These are phyloP conservation scores for Pouteria glomerata DNA, from an alignment of 148 eudicot genomes.

Conservation along the genomic window DNA sequence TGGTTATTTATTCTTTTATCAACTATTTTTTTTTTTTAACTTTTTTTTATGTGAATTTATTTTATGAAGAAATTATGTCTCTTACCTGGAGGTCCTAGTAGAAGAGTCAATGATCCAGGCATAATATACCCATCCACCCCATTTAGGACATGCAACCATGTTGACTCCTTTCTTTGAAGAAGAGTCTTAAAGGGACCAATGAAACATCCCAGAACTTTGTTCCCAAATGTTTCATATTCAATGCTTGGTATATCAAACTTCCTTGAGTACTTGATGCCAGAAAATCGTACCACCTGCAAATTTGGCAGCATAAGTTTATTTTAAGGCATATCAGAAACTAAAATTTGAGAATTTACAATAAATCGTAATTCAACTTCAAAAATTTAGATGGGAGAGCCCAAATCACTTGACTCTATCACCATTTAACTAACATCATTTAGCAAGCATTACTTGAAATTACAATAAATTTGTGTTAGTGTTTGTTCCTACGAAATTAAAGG, in stretches of 20 bases:
- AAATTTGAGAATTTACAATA: too few species aligned
- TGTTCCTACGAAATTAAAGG: too few species aligned
- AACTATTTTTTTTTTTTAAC: neutral
- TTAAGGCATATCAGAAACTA: too few species aligned
- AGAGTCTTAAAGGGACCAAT: conserved; percentile 5
- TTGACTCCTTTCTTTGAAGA: neutral
- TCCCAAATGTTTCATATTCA: conserved; percentile 11
- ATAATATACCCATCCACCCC: conserved; percentile 13
- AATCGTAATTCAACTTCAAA: too few species aligned
- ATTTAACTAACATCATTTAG: too few species aligned
- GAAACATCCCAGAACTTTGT: conserved; percentile 14
- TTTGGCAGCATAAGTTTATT: neutral
- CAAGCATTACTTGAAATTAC: too few species aligned
- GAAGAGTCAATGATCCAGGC: conserved; percentile 19
- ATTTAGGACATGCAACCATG: conserved; percentile 1
- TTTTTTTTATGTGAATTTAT: neutral
- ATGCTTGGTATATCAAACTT: neutral
- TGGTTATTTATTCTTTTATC: neutral
- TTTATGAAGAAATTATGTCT: neutral
- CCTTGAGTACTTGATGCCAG: conserved; percentile 13
- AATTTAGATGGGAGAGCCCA: too few species aligned
- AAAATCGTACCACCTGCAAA: conserved; percentile 13
- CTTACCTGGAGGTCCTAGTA: conserved; percentile 14
- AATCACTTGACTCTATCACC: too few species aligned
- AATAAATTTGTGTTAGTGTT: too few species aligned